Evolutionary conservation across 202 grass and related monocot genomes (phyloP).

Genomic region (Cymbopogon flexuosus): DNA sequence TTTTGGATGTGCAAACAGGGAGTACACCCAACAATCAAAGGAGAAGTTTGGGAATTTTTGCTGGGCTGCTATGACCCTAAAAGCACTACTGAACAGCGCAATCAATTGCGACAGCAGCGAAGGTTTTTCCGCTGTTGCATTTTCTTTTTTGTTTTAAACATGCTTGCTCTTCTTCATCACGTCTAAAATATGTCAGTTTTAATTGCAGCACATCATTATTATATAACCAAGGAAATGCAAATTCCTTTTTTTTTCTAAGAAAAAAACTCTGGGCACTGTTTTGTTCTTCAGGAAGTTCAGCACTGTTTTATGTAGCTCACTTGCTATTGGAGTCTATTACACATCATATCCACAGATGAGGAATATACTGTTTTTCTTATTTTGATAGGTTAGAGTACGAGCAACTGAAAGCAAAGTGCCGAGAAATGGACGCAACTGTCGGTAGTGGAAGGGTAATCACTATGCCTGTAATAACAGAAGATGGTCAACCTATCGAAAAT

Average conservation of each 20-base stretch:
- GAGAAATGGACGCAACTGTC: slow-evolving; percentile 73
- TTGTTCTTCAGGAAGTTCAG: neutral
- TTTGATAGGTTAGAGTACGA: slow-evolving; percentile 78
- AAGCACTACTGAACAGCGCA: slow-evolving; percentile 67
- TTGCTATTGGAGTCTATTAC: neutral
- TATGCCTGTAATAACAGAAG: slow-evolving; percentile 79
- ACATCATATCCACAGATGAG: slow-evolving; percentile 6
- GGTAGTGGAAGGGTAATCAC: slow-evolving; percentile 82
- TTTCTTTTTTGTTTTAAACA: neutral
- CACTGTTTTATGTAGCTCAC: slow-evolving; percentile 11
- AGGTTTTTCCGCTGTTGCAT: slow-evolving; percentile 33
- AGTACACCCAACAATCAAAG: slow-evolving; percentile 83
- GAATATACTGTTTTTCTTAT: slow-evolving; percentile 37
- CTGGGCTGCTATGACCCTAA: slow-evolving; percentile 91
- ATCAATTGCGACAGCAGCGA: slow-evolving; percentile 58
- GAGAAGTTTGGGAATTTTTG: slow-evolving; percentile 96
- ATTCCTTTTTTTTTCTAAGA: neutral
- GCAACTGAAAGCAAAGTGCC: slow-evolving; percentile 77
- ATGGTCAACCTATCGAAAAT: slow-evolving; percentile 64
- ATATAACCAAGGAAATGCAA: neutral
- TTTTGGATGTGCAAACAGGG: slow-evolving; percentile 52
- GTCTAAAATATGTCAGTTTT: neutral
- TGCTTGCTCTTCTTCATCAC: slow-evolving; percentile 12
- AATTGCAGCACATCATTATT: neutral
- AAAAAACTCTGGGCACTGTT: neutral